Percentiles rank a stretch among this genome's conserved stretches.
Conservation (phyloP, 2,329 filamentous ascomycete species). For the Chlorencoelia australis region DNA sequence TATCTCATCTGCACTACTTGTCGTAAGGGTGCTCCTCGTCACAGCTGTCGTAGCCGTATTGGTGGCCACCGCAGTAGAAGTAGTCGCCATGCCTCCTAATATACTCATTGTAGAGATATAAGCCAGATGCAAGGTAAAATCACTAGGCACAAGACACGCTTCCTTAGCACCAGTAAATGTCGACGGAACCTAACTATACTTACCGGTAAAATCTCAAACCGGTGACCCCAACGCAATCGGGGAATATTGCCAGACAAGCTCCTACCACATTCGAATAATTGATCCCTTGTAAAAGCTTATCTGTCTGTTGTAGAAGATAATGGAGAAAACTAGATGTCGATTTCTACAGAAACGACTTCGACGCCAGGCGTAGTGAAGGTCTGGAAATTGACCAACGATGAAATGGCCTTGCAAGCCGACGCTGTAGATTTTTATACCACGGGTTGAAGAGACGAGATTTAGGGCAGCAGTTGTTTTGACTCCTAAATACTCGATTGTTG, state of each 20-base stretch:
- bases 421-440: conserved; percentile 49
- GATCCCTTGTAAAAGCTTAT: conserved; percentile 37
- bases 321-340: conserved; percentile 44
- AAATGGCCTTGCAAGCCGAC: conserved; percentile 56
- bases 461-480: conserved; percentile 36
- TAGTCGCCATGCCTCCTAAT: too few relatives aligned
- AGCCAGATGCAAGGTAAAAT: too few relatives aligned
- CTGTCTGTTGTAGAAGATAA: conserved; percentile 35
- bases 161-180: too few relatives aligned
- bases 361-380: conserved; percentile 42
- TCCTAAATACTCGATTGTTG: conserved; percentile 47
- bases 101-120: too few relatives aligned
- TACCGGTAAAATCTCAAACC: conserved; percentile 25
- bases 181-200: too few relatives aligned
- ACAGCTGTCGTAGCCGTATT: too few relatives aligned
- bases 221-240: conserved; percentile 23
- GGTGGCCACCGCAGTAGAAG: too few relatives aligned
- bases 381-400: conserved; percentile 42
- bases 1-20: too few relatives aligned
- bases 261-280: conserved; percentile 33
- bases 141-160: too few relatives aligned
- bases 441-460: conserved; percentile 34
- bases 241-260: conserved; percentile 17
- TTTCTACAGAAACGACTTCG: conserved; percentile 52
- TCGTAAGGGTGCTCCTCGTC: too few relatives aligned